Evolutionary conservation across 352 stramenopile species (phyloP).

Genomic region (Phytophthora quininea): DNA sequence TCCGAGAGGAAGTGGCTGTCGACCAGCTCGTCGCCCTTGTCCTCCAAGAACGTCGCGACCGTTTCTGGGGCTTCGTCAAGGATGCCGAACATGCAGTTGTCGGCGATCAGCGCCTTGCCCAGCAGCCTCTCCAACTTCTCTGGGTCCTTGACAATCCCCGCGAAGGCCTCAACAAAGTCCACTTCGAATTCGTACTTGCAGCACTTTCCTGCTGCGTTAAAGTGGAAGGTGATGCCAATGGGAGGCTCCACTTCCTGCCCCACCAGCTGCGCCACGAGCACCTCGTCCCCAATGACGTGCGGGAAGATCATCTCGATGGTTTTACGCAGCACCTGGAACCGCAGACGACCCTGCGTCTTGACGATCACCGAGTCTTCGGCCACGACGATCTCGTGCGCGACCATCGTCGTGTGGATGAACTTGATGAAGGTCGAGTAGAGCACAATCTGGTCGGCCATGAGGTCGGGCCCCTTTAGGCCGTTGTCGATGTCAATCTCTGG

Average conservation of each 20-base stretch:
- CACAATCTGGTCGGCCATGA: slow-evolving; percentile 49
- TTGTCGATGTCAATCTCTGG: slow-evolving; percentile 40
- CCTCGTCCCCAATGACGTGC: slow-evolving; percentile 46
- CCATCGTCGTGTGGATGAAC: slow-evolving; percentile 41
- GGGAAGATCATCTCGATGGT: slow-evolving; percentile 55
- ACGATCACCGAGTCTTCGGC: slow-evolving; percentile 45
- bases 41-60: background rate
- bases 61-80: background rate
- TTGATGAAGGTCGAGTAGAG: slow-evolving; percentile 51
- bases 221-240: slow-evolving; percentile 41
- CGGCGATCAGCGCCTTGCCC: slow-evolving; percentile 37
- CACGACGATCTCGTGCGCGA: slow-evolving; percentile 38
- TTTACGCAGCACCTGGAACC: slow-evolving; percentile 52
- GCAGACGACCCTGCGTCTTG: slow-evolving; percentile 29
- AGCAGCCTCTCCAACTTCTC: slow-evolving; percentile 39
- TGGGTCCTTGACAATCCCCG: slow-evolving; percentile 37
- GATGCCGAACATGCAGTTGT: slow-evolving; percentile 39
- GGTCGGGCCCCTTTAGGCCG: slow-evolving; percentile 35
- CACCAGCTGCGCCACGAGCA: slow-evolving; percentile 44
- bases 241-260: slow-evolving; percentile 39
- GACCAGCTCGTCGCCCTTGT: slow-evolving; percentile 3
- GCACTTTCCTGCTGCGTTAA: slow-evolving; percentile 37
- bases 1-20: background rate
- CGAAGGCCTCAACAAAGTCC: slow-evolving; percentile 47
- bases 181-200: slow-evolving; percentile 38